These are phyloP conservation scores for Cucurbita pepo DNA, from an alignment of 306 rosid species.

Conservation along the genomic window DNA sequence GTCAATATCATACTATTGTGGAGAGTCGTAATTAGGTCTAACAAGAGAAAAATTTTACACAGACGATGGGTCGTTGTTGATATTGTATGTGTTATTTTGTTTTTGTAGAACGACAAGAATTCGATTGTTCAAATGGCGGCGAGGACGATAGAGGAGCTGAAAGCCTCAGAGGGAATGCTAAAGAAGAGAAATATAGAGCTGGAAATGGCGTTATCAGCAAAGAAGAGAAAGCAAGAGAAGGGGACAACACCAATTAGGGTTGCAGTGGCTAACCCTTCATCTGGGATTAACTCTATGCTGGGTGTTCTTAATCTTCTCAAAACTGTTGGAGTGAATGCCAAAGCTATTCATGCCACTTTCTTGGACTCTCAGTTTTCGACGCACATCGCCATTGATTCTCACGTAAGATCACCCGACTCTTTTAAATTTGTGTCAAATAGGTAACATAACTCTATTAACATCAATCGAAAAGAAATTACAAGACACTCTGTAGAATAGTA, in stretches of 20 bases:
- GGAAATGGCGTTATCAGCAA: constrained; percentile 8
- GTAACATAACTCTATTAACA: no score
- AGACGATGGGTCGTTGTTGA: background rate
- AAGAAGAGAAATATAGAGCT: constrained; percentile 19
- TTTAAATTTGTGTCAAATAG: no score
- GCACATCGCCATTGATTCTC: constrained; percentile 17
- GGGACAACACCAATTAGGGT: constrained; percentile 10
- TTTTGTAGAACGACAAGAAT: constrained; percentile 46
- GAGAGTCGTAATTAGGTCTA: no score
- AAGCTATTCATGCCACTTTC: constrained; percentile 30
- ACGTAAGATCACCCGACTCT: constrained; percentile 4
- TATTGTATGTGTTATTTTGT: background rate
- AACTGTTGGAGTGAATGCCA: constrained; percentile 20
- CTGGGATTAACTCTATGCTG: constrained; percentile 38
- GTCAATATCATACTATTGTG: no score
- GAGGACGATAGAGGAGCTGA: constrained; percentile 26
- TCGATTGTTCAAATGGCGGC: constrained; percentile 39
- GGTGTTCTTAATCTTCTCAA: constrained; percentile 38
- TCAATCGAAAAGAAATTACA: no score
- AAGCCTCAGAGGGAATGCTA: constrained; percentile 25
- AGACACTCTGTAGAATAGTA: no score
- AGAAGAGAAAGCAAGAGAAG: background rate
- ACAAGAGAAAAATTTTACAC: no score
- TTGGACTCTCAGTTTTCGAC: constrained; percentile 25
- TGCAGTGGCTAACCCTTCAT: constrained; percentile 22